Evolutionary conservation across 2,329 filamentous ascomycete genomes (phyloP).

Genomic region (Paraphaeosphaeria sporulosa): DNA sequence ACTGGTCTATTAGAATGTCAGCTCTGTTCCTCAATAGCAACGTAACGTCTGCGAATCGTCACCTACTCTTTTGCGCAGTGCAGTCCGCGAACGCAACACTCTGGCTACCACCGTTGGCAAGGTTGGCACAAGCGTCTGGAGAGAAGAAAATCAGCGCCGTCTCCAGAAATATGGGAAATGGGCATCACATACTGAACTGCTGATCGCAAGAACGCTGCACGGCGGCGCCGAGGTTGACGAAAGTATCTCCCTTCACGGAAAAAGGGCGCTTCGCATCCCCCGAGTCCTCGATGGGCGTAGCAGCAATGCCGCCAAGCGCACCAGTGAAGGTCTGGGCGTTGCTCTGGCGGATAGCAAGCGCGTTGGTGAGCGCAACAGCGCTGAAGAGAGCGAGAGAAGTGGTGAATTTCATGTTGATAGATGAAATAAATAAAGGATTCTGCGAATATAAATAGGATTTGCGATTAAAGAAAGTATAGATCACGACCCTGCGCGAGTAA

Average conservation of each 20-base stretch:
- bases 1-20: conserved; percentile 13
- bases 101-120: conserved; percentile 60
- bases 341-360: conserved; percentile 34
- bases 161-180: neutral
- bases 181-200: conserved; percentile 59
- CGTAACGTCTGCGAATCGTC: neutral
- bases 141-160: neutral
- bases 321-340: conserved; percentile 51
- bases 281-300: conserved; percentile 60
- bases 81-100: conserved; percentile 61
- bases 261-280: conserved; percentile 57
- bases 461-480: conserved; percentile 3
- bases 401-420: conserved; percentile 36
- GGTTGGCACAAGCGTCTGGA: conserved; percentile 61
- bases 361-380: conserved; percentile 26
- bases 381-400: conserved; percentile 27
- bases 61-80: conserved; percentile 59
- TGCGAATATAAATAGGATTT: neutral
- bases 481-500: conserved; percentile 34
- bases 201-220: conserved; percentile 68
- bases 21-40: neutral
- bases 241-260: conserved; percentile 48
- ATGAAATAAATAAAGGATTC: neutral
- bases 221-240: conserved; percentile 64
- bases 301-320: conserved; percentile 61